Evolutionary conservation across 352 stramenopile species (phyloP).

Genomic region (Phytophthora meadii): DNA sequence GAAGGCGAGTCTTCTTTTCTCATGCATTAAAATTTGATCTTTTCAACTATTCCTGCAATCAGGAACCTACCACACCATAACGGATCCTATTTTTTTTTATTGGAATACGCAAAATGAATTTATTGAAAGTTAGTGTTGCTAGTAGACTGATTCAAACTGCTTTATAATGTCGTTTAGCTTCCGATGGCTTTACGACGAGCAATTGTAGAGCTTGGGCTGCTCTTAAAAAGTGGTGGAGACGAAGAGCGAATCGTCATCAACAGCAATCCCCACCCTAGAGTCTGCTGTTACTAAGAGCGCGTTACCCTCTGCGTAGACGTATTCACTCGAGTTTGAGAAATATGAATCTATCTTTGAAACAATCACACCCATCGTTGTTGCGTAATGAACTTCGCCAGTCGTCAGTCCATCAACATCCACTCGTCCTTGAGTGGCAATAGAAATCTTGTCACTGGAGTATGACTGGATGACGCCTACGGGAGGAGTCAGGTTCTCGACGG

Average conservation of each 20-base stretch:
- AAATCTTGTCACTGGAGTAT: conserved; percentile 29
- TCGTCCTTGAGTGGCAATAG: conserved; percentile 35
- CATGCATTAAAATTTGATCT: conserved; percentile 27
- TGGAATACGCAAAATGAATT: not conserved
- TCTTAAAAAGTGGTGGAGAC: conserved; percentile 56
- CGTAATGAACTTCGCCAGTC: conserved; percentile 57
- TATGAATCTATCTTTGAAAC: conserved; percentile 22
- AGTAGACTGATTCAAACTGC: not conserved
- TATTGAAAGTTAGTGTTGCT: conserved; percentile 1
- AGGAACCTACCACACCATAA: conserved; percentile 5
- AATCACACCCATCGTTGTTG: conserved; percentile 57
- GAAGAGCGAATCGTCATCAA: conserved; percentile 62
- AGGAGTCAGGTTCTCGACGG: conserved; percentile 53
- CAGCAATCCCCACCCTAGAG: conserved; percentile 61
- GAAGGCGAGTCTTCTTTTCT: conserved; percentile 14
- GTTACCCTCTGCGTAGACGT: conserved; percentile 39
- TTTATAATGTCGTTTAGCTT: conserved; percentile 18
- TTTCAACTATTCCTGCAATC: conserved; percentile 12
- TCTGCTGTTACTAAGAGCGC: conserved; percentile 57
- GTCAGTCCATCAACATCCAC: conserved; percentile 30
- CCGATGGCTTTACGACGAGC: conserved; percentile 24
- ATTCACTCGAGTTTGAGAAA: conserved; percentile 34
- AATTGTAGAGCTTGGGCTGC: not conserved
- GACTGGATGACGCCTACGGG: conserved; percentile 59
- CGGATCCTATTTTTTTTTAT: conserved; percentile 3